Evolutionary conservation across 495 filamentous ascomycete species (phyloP), one percentile per base, ranked within the genome.

Genomic region (Aspergillus heteromorphus): DNA sequence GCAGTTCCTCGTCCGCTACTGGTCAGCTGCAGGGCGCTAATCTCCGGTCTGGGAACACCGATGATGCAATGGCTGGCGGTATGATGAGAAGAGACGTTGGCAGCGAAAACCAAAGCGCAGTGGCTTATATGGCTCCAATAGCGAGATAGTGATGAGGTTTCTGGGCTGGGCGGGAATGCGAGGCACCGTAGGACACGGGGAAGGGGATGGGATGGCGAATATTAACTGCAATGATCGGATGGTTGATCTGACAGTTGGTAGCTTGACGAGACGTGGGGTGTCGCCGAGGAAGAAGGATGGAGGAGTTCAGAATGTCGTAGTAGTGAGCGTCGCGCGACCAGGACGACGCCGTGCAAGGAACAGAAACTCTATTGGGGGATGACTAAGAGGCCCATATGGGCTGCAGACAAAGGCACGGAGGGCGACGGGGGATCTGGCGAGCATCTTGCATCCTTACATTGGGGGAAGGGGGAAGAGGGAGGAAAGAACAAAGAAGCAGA

Each of bases 401-500:
- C 9, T 34, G 30, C 30, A 34, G 30, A 2, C 14, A 2, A 10
- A 13, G 30, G 14, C 30, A n/a, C 23, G 23, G 23, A 7, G 23
- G 23, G 3, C 4, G 23, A 27, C 7, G 23, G 7, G 23, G 23
- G 23, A 40, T 11, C 36, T 40, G 4, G 36, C 3, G 2, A n/a
- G 3, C 36, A n/a, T 40, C 17, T 14, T 40, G 4, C 2, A 18
- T 40, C 36, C 36, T 40, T 40, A 4, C 4, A 29, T 30, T n/a
- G n/a, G n/a, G 23, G 23, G 23, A 27, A 18, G 16, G 21, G 11
- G 38, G 0, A 49, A 34, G 19, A 52, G 18, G 4, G 49, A 52
- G n/a, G 11, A 36, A 30, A 45, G 29, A 13, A 57, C 25, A 47
- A 30, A 53, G 18, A 42, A 57, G n/a, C 11, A 40, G 20, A 18